Base-by-base conservation (phyloP, 1,284 basidiomycete genomes). In the Hortiboletus rubellus region DNA sequence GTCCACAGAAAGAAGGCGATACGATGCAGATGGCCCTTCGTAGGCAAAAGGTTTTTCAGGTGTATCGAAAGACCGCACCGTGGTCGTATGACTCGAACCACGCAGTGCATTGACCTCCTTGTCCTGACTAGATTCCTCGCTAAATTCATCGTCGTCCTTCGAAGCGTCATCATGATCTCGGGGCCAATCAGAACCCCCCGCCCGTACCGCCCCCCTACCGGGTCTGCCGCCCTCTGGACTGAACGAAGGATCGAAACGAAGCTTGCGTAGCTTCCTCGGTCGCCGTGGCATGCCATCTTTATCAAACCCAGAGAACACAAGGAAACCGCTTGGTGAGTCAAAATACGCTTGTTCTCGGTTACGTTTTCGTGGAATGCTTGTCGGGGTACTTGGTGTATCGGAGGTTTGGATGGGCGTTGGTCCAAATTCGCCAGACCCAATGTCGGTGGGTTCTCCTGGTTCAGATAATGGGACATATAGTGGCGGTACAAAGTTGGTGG, bases 211-310 rank as follows among this genome's bases (percentile, higher is more conserved):
- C 15, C 51, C 52, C 36, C 38, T 44, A 10, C 38, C 31, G 40
- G 50, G 41, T 56, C n/a, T 52, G 51, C 45, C 46, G 2, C 48
- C 30, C 2, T 46, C 40, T 6, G 71, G 72, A 15, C 68, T 66
- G 36, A 68, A 61, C 7, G 67, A 69, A 3, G 59, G 69, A 42
- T 63, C 55, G 31, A 66, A 71, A 14, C 65, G 60, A 44, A 72
- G 64, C 45, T 54, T 72, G 24, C 61, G 67, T 34, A 44, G 61
- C 47, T 70, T 70, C 53, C 46, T 70, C 15, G 72, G 69, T 15
- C 69, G 66, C 18, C 59, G 61, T 36, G 72, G 72, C 22, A 72
- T 34, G 4, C 68, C 71, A 9, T 70, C 60, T 42, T 67, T 72
- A 43, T 69, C 68, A 53, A 69, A 69, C 37, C 55, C 68, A 37